Base-by-base conservation (phyloP, 148 eudicot genomes). In the Amaranthus cruentus region DNA sequence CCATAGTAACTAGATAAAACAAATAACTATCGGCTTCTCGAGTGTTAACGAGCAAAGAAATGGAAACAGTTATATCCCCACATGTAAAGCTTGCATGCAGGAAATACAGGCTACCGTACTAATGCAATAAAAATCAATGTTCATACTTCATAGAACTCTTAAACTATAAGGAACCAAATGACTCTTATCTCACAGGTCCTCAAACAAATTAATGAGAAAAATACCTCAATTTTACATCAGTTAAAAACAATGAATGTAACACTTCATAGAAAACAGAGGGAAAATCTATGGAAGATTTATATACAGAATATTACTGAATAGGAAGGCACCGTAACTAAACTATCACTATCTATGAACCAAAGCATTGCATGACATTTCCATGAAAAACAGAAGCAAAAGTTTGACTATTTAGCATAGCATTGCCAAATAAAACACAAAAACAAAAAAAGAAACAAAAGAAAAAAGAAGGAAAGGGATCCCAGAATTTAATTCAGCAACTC, bases 401-500 rank as follows among this genome's bases (percentile, higher is more conserved):
- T 6, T 13, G 2, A 38, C 13, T 43, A 3, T 47, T 10, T 54
- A 46, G 10, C 21, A 62, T 53, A 73, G 6, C 9, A 68, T 52
- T 53, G 38, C 38, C 38, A 28, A 28, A 28, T 28, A 28, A 28
- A 28, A 28, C 38, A 28, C 38, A 28, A 28, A 28, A 28, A 28
- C 38, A 28, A 28, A 28, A 28, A 28, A 28, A 28, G 38, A 28
- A 28, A 28, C 38, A 28, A 28, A 28, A 5, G 13, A 9, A 49
- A 13, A 7, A 4, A 57, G 43, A 4, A 68, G 13, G 58, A 42
- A 14, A 68, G 18, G 55, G 57, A 75, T 68, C 66, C 68, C 73
- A 62, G 59, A 46, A 21, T 47, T 9, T 55, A 44, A 44, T 38
- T 54, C 63, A 47, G 3, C 57, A 75, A 58, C 9, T 42, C 42